Percentiles rank a stretch among this genome's conserved stretches.
Conservation (phyloP, 192 early-diverging fungal genomes). For the Phlyctochytrium bullatum region DNA sequence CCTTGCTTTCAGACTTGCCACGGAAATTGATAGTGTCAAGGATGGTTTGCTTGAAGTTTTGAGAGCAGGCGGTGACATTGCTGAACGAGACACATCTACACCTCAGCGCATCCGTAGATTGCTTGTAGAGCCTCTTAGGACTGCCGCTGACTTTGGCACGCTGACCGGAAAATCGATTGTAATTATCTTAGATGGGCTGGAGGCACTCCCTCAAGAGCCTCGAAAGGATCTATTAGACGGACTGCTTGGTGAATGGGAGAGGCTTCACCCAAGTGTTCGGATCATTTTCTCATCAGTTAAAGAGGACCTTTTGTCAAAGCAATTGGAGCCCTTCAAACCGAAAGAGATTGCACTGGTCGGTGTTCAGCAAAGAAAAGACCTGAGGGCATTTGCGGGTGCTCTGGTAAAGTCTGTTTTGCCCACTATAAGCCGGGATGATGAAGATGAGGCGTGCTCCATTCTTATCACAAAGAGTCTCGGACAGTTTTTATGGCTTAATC, state of each 20-base stretch:
- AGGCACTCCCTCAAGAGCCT: background rate
- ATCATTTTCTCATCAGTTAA: constrained; percentile 4
- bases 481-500: constrained; percentile 5
- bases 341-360: constrained; percentile 14
- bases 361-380: constrained; percentile 8
- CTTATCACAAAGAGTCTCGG: constrained; percentile 1
- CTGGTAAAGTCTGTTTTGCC: background rate
- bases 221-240: constrained; percentile 5
- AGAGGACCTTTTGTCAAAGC: background rate
- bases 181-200: constrained; percentile 18
- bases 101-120: constrained; percentile 11
- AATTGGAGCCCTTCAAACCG: constrained; percentile 1
- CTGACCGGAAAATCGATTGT: background rate
- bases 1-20: constrained; percentile 14
- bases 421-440: background rate
- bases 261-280: constrained; percentile 12
- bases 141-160: background rate
- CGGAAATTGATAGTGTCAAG: background rate
- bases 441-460: background rate
- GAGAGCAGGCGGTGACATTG: background rate
- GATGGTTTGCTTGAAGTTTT: background rate
- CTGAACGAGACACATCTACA: constrained; percentile 5
- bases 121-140: constrained; percentile 8
- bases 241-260: background rate
- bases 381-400: background rate